Percentiles rank a stretch among this genome's conserved stretches.
Evolutionary conservation across 805 yeast genomes (phyloP).

Genomic region (Candida andamanensis): DNA sequence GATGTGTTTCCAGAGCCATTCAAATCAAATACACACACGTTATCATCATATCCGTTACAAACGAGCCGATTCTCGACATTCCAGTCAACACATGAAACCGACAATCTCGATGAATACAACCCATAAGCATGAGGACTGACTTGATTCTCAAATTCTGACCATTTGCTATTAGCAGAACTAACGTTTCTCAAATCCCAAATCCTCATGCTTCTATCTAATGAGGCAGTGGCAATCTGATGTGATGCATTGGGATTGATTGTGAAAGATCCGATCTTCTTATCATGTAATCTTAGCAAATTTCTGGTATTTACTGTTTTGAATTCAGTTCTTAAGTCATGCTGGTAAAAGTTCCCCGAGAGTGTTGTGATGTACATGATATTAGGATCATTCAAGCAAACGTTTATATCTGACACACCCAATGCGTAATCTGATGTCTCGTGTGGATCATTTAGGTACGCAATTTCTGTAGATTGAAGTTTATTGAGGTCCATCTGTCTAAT

Average conservation of each 20-base stretch:
- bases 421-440: conserved; percentile 37
- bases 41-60: conserved; percentile 91
- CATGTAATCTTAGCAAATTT: conserved; percentile 60
- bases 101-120: conserved; percentile 65
- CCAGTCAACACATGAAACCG: conserved; percentile 85
- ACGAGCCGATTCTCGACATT: conserved; percentile 64
- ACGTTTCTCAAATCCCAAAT: conserved; percentile 79
- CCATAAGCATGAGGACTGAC: conserved; percentile 51
- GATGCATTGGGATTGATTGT: conserved; percentile 64
- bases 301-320: conserved; percentile 21
- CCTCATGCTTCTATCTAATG: conserved; percentile 78
- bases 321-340: conserved; percentile 58
- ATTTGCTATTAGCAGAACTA: conserved; percentile 32
- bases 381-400: conserved; percentile 41
- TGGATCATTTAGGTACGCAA: conserved; percentile 42
- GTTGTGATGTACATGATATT: conserved; percentile 71
- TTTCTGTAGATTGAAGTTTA: conserved; percentile 53
- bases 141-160: conserved; percentile 55
- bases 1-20: conserved; percentile 36
- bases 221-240: conserved; percentile 76
- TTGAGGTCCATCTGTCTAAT: conserved; percentile 67
- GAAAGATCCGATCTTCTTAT: conserved; percentile 91
- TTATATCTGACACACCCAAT: conserved; percentile 71
- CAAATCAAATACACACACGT: conserved; percentile 59
- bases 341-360: conserved; percentile 70